Base-by-base conservation (phyloP, 2,329 filamentous ascomycete species). In the Cryphonectria radicalis region DNA sequence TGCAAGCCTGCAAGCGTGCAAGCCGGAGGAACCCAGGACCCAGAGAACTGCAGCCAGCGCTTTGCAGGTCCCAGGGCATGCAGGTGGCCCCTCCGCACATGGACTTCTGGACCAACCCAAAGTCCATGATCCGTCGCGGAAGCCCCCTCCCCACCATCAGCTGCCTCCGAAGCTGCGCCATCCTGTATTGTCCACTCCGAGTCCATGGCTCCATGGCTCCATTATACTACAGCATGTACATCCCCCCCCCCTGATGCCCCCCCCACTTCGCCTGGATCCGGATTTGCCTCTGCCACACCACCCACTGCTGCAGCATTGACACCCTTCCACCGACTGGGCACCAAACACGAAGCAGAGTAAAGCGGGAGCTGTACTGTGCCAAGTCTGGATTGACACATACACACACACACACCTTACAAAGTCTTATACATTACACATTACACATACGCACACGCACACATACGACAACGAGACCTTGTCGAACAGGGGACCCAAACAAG, bases 181-280 rank as follows among this genome's bases (percentile, higher is more conserved):
- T 68, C 65, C 68, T 70, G 59, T 70, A 65, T 46, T 72, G 68
- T 28, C 68, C 71, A 65, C 68, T 55, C 59, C 53, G 68, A 66
- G 63, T 62, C 63, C 68, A 59, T 40, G 63, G 53, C 57, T 65
- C 63, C 63, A 32, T 25, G 37, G 37, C 37, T 40, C 37, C 37
- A n/a, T 37, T 22, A 6, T 40, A 50, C 43, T 50, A 22, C 32
- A 14, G 60, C 25, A 63, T 28, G 53, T 57, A 57, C 53, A 53
- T 19, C 22, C 13, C 8, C 10, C 10, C 37, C 40, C 35, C 22
- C 25, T 63, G 37, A 63, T 7, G 22, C 22, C 62, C 22, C 13
- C 68, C 63, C 68, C 71, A 70, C 68, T 43, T 43, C 71, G 19
- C 63, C 65, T 67, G 68, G 68, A 70, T 72, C 59, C 62, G 37